phyloP scores from a whole-genome alignment of 176 grass and related monocot species.

The Paspalum vaginatum region DNA sequence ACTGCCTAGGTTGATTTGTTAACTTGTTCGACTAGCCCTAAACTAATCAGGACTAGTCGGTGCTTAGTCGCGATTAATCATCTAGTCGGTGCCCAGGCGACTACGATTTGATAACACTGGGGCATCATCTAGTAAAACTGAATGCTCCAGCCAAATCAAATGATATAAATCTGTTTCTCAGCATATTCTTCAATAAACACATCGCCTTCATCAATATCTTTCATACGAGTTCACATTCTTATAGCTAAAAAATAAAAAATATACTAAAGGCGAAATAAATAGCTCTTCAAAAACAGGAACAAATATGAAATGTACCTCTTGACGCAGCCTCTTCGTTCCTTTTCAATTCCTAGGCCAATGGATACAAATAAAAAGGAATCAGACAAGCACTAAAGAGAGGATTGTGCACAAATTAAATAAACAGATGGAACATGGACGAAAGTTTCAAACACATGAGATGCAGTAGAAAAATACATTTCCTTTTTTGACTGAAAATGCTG shows the following conservation, averaged over 20 bases:
- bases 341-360: constrained; percentile 72
- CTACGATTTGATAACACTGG: too few relatives aligned
- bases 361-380: constrained; percentile 7
- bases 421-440: background rate
- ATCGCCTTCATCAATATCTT: constrained; percentile 26
- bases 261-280: constrained; percentile 17
- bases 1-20: too few relatives aligned
- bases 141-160: background rate
- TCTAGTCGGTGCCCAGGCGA: too few relatives aligned
- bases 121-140: background rate
- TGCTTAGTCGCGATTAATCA: too few relatives aligned
- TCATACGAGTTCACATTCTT: constrained; percentile 18
- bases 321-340: constrained; percentile 88
- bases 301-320: constrained; percentile 48
- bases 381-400: constrained; percentile 25
- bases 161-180: background rate
- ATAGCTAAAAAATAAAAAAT: constrained; percentile 20
- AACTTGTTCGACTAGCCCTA: too few relatives aligned
- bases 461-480: background rate
- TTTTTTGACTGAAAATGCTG: constrained; percentile 19
- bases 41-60: too few relatives aligned
- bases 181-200: background rate
- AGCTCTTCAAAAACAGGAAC: constrained; percentile 10
- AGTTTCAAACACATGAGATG: background rate
- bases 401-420: constrained; percentile 9